Percentiles rank a stretch among this genome's conserved stretches.
Conservation (phyloP, 495 filamentous ascomycete genomes). For the Aspergillus saccharolyticus region DNA sequence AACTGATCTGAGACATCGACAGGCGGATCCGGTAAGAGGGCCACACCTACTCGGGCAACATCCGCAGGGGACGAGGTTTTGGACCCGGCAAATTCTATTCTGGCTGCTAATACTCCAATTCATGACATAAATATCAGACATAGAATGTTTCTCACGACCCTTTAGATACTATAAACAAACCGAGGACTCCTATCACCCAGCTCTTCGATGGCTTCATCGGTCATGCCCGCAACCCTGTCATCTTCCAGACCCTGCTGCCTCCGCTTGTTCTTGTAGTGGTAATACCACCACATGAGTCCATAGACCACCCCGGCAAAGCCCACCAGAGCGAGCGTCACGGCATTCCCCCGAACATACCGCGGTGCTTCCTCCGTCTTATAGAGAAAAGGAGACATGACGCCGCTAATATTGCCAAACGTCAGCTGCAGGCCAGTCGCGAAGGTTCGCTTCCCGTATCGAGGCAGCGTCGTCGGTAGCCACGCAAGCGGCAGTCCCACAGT, state of each 20-base stretch:
- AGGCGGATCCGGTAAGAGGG: not conserved
- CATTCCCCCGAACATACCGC: constrained; percentile 39
- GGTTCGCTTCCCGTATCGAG: constrained; percentile 68
- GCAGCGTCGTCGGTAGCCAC: constrained; percentile 56
- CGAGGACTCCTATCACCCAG: constrained; percentile 64
- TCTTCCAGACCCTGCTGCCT: constrained; percentile 51
- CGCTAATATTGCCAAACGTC: constrained; percentile 58
- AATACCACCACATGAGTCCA: constrained; percentile 51
- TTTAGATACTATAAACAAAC: constrained; percentile 54
- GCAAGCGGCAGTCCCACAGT: constrained; percentile 64
- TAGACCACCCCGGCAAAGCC: constrained; percentile 41
- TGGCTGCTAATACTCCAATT: too few species aligned
- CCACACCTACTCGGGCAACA: not conserved
- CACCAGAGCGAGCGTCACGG: constrained; percentile 43
- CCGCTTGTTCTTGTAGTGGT: constrained; percentile 49
- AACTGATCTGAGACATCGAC: not conserved
- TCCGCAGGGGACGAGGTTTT: too few species aligned
- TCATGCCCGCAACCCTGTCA: constrained; percentile 48
- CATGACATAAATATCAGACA: too few species aligned
- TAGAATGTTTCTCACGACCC: too few species aligned
- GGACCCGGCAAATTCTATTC: too few species aligned
- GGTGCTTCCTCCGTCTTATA: constrained; percentile 38
- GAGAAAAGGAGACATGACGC: constrained; percentile 63
- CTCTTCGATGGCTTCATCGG: constrained; percentile 62
- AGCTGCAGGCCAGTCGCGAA: constrained; percentile 66